Evolutionary conservation across 78 protist genomes (phyloP), one percentile per base, ranked within the genome.

Genomic region (Diacronema lutheri): DNA sequence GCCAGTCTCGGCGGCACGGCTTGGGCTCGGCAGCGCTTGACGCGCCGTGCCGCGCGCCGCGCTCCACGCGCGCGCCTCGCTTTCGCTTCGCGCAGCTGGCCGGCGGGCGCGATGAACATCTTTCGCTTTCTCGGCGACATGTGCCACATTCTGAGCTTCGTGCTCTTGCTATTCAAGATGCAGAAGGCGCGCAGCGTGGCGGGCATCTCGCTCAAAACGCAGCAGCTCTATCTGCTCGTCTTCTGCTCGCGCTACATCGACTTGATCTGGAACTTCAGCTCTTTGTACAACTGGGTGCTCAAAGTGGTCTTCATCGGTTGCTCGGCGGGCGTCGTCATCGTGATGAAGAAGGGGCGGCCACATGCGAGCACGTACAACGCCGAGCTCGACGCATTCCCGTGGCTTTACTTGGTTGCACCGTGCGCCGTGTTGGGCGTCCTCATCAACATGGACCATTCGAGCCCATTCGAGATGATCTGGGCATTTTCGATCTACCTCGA

Each of bases 401-500:
- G 92, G 57, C 37, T n/a, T 25, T 92, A 84, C 57, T 50, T 94
- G n/a, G 31, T 96, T 41, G 88, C 83, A 20, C 94, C 96, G 37
- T 84, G 83, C 56, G 76, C 81, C 33, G 10, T 93, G 33, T 78
- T 93, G 14, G 93, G 96, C 13, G 38, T 94, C 23, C 14, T 97
- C 33, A 86, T 89, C 72, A 79, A 84, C 66, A 41, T 40, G 79
- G 76, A 66, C 23, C 57, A 37, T 46, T 2, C 56, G 4, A 33
- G 40, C 11, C 79, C 58, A 7, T 71, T 38, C 5, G 79, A 71
- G 57, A 71, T 71, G 79, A 13, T 71, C 38, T 71, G 99, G 99
- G 83, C 98, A 25, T 96, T 97, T 83, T 90, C 95, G 41, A 92
- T 96, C 79, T 96, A 86, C 81, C 93, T 97, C 33, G 99, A 98